A percentile compares a stretch with the other conserved stretches of the same genome.
phyloP scores from a whole-genome alignment of 2,329 filamentous ascomycete genomes.

The Domatiomyces globalis region DNA sequence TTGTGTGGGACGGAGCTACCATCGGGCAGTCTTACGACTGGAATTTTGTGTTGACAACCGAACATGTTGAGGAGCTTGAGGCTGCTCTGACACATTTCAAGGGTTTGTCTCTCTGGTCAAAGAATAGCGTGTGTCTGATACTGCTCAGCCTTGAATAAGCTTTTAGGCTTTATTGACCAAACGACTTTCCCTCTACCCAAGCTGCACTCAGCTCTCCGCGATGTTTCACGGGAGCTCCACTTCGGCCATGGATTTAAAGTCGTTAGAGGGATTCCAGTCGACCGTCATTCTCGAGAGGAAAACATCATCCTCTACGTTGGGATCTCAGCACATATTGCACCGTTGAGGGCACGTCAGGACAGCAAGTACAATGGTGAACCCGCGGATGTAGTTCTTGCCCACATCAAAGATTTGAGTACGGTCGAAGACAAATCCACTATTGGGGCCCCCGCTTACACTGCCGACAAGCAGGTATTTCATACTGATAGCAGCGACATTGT shows the following conservation, averaged over 20 bases:
- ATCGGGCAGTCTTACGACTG: slow-evolving; percentile 28
- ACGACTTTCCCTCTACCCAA: slow-evolving; percentile 31
- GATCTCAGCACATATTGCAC: slow-evolving; percentile 29
- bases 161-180: slow-evolving; percentile 29
- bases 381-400: slow-evolving; percentile 41
- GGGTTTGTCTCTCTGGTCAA: slow-evolving; percentile 15
- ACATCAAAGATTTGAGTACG: slow-evolving; percentile 48
- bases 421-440: slow-evolving; percentile 26
- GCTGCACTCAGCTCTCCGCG: slow-evolving; percentile 22
- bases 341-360: slow-evolving; percentile 29
- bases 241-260: slow-evolving; percentile 32
- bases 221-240: slow-evolving; percentile 26
- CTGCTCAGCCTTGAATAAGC: slow-evolving; percentile 19
- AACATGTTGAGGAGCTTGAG: slow-evolving; percentile 32
- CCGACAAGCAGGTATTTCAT: slow-evolving; percentile 45
- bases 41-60: slow-evolving; percentile 25
- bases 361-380: slow-evolving; percentile 29
- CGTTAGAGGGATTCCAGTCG: slow-evolving; percentile 29
- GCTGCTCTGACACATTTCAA: slow-evolving; percentile 30
- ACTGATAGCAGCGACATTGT: slow-evolving; percentile 43
- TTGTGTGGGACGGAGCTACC: slow-evolving; percentile 35
- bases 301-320: slow-evolving; percentile 31
- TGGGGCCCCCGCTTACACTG: slow-evolving; percentile 31
- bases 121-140: slow-evolving; percentile 4
- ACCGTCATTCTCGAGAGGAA: slow-evolving; percentile 25